These are phyloP conservation scores for Aureobasidium sp. DNA, from an alignment of 2,329 filamentous ascomycete species.

Conservation along the genomic window DNA sequence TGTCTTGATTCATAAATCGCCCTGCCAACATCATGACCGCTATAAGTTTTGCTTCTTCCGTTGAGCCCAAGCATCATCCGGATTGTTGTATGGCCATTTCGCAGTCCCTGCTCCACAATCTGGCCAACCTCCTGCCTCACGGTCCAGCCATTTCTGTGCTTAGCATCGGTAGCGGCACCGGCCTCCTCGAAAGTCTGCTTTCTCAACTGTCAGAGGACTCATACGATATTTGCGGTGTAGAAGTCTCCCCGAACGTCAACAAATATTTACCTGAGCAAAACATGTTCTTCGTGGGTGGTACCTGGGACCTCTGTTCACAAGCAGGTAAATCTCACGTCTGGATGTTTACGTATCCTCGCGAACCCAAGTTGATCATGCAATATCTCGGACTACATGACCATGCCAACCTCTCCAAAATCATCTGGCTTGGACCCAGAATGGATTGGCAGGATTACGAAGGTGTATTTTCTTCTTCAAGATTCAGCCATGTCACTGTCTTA, in stretches of 20 bases:
- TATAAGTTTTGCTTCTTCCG: not conserved
- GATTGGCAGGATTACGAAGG: constrained; percentile 30
- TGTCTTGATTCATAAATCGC: not conserved
- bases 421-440: constrained; percentile 36
- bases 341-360: constrained; percentile 47
- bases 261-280: constrained; percentile 34
- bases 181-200: constrained; percentile 40
- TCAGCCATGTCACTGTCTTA: constrained; percentile 13
- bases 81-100: constrained; percentile 16
- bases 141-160: constrained; percentile 22
- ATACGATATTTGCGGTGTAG: constrained; percentile 36
- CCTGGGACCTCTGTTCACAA: constrained; percentile 34
- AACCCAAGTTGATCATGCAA: constrained; percentile 35
- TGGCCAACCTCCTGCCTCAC: constrained; percentile 9
- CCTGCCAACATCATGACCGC: constrained; percentile 2
- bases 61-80: constrained; percentile 13
- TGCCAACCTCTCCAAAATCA: constrained; percentile 25
- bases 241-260: constrained; percentile 39
- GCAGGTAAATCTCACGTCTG: constrained; percentile 36
- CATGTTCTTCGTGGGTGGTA: constrained; percentile 36
- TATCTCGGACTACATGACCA: constrained; percentile 34
- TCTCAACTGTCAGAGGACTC: constrained; percentile 23
- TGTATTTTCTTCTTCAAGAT: constrained; percentile 13
- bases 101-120: constrained; percentile 6
- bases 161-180: constrained; percentile 43